Evolutionary conservation across 352 stramenopile genomes (phyloP).

Genomic region (Pythium phragmiticola): DNA sequence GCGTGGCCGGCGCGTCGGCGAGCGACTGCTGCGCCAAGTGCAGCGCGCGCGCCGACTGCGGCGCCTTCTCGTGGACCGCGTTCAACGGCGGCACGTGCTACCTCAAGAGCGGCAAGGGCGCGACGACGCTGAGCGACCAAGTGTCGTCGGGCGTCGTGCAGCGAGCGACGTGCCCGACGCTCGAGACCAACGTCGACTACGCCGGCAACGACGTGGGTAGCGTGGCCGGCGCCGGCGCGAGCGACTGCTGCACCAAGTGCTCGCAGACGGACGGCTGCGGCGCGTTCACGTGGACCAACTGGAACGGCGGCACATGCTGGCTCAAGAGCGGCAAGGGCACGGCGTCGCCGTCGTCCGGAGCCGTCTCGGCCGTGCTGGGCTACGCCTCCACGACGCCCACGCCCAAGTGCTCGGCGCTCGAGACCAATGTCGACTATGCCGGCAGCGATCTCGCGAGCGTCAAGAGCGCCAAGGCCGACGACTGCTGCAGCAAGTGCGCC

Average conservation of each 20-base stretch:
- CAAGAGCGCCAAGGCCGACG: background rate
- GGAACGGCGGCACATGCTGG: slow-evolving; percentile 25
- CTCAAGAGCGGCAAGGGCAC: slow-evolving; percentile 14
- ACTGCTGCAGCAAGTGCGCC: slow-evolving; percentile 19
- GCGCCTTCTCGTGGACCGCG: slow-evolving; percentile 23
- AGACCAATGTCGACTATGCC: slow-evolving; percentile 10
- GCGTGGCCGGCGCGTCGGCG: background rate
- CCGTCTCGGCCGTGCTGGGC: slow-evolving; percentile 7
- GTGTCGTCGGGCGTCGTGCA: background rate
- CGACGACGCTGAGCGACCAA: background rate
- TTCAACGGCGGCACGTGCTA: slow-evolving; percentile 27
- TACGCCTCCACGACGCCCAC: slow-evolving; percentile 1
- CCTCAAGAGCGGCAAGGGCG: slow-evolving; percentile 14
- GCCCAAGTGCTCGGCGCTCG: background rate
- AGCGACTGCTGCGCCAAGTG: slow-evolving; percentile 19
- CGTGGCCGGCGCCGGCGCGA: background rate
- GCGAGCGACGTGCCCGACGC: background rate
- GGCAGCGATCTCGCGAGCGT: slow-evolving; percentile 17
- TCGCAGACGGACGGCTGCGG: slow-evolving; percentile 12
- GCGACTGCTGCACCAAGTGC: slow-evolving; percentile 19
- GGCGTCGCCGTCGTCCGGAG: slow-evolving; percentile 6
- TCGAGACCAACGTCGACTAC: slow-evolving; percentile 14
- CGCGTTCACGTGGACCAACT: slow-evolving; percentile 23
- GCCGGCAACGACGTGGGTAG: slow-evolving; percentile 16
- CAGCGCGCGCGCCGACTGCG: slow-evolving; percentile 7